phyloP scores from a whole-genome alignment of 2,329 filamentous ascomycete genomes.

The Xylariales sp. region DNA sequence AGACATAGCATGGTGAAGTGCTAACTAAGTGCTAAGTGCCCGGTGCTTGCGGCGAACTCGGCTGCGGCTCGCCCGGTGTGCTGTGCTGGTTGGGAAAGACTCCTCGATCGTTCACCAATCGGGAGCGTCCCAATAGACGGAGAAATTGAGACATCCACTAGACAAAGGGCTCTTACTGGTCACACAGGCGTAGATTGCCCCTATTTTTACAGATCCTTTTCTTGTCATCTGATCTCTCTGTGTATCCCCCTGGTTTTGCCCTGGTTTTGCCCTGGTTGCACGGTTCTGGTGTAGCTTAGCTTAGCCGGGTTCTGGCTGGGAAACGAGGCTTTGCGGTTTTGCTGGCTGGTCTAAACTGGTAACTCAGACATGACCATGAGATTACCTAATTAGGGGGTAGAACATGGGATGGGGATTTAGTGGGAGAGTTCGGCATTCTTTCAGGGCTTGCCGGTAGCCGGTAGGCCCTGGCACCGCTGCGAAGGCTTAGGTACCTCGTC shows the following conservation, averaged over 20 bases:
- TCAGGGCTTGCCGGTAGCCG: no score
- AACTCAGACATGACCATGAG: no score
- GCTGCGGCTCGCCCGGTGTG: slow-evolving; percentile 11
- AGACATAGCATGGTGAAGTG: neutral
- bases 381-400: no score
- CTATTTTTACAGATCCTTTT: slow-evolving; percentile 4
- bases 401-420: no score
- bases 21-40: neutral
- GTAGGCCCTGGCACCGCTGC: no score
- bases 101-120: slow-evolving; percentile 26
- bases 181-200: neutral
- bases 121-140: slow-evolving; percentile 19
- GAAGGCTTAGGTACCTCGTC: no score
- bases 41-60: slow-evolving; percentile 23
- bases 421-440: no score
- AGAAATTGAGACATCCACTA: slow-evolving; percentile 24
- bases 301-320: neutral
- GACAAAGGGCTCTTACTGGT: slow-evolving; percentile 2
- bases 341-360: neutral
- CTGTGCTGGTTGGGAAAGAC: slow-evolving; percentile 2
- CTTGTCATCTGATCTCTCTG: slow-evolving; percentile 28
- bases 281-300: neutral
- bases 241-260: neutral
- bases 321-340: slow-evolving; percentile 10
- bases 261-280: no score